Evolutionary conservation across 1,284 basidiomycete species (phyloP).

Genomic region (Coriolopsis trogii): DNA sequence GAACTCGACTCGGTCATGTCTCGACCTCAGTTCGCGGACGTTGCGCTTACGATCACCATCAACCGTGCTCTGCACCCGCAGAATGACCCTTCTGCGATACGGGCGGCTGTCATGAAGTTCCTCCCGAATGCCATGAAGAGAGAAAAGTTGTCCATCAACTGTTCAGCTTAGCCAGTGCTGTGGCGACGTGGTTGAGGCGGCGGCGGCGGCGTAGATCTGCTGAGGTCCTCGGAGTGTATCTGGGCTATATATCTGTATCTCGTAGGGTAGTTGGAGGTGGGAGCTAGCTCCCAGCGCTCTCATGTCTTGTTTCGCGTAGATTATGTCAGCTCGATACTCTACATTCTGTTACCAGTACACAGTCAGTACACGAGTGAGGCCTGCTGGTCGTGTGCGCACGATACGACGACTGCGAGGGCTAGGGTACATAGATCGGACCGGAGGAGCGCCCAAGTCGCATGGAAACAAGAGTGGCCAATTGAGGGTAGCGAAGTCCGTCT

Average conservation of each 20-base stretch:
- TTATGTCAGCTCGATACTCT: too few species aligned
- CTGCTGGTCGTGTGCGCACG: too few species aligned
- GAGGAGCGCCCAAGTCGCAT: conserved; percentile 13
- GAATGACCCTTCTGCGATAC: conserved; percentile 13
- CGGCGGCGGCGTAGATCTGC: too few species aligned
- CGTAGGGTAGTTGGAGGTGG: too few species aligned
- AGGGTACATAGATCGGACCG: background rate
- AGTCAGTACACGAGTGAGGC: too few species aligned
- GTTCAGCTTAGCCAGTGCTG: conserved; percentile 1
- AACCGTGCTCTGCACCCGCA: conserved; percentile 21
- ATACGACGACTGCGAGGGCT: background rate
- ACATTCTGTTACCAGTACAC: too few species aligned
- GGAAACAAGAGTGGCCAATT: conserved; percentile 5
- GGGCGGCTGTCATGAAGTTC: conserved; percentile 9
- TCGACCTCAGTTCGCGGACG: conserved; percentile 5
- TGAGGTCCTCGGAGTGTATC: too few species aligned
- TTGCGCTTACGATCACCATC: conserved; percentile 18
- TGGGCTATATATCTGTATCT: too few species aligned
- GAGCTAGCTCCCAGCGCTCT: too few species aligned
- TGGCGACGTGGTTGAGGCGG: background rate
- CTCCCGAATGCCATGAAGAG: conserved; percentile 14
- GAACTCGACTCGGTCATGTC: conserved; percentile 18
- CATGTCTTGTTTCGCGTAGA: too few species aligned
- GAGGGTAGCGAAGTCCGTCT: background rate
- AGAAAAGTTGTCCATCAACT: conserved; percentile 17